These are phyloP conservation scores for Cucumis hystrix DNA, from an alignment of 306 rosid species.

Conservation along the genomic window DNA sequence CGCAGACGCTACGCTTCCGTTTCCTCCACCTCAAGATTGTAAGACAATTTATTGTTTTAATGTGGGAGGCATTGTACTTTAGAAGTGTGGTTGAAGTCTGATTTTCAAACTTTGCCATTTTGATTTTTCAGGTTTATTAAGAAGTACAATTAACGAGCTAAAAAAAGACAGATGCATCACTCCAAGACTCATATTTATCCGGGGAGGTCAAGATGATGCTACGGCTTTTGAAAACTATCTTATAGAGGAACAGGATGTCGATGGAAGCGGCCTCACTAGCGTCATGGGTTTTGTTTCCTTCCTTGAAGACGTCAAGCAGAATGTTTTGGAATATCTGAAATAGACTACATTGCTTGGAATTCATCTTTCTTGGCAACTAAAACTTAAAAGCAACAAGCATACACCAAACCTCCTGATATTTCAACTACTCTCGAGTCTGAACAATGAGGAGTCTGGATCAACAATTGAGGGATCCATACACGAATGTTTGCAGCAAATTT, in stretches of 20 bases:
- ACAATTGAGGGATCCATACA: not conserved
- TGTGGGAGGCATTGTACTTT: not conserved
- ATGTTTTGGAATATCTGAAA: conserved; percentile 64
- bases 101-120: conserved; percentile 6
- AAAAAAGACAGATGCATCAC: conserved; percentile 90
- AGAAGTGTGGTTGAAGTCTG: not conserved
- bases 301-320: conserved; percentile 54
- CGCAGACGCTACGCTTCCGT: conserved; percentile 70
- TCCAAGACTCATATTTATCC: conserved; percentile 75
- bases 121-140: conserved; percentile 51
- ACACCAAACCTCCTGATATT: not conserved
- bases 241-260: conserved; percentile 90
- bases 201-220: conserved; percentile 87
- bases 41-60: conserved; percentile 19
- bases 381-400: not conserved
- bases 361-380: not conserved
- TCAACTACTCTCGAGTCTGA: not conserved
- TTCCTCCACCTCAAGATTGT: conserved; percentile 98
- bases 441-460: not conserved
- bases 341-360: conserved; percentile 7
- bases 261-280: conserved; percentile 78
- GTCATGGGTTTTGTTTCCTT: conserved; percentile 80
- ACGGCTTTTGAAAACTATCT: conserved; percentile 74
- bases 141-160: conserved; percentile 59
- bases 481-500: not conserved